Base-by-base conservation (phyloP, 805 yeast species). In the Suhomyces sp. region DNA sequence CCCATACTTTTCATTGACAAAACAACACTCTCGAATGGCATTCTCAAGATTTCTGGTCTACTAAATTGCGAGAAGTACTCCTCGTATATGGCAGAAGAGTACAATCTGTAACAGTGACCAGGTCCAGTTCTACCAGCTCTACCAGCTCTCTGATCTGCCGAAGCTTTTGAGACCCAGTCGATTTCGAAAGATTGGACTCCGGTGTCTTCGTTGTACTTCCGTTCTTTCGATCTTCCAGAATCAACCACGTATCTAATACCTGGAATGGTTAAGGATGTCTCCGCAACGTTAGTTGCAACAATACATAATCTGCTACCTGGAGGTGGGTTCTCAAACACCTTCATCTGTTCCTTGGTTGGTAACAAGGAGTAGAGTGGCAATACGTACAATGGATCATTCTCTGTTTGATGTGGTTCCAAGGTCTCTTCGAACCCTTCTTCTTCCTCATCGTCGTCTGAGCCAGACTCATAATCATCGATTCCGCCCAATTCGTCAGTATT, bases 121-220 rank as follows among this genome's bases (percentile, higher is more conserved):
- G 99, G 97, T 0, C 98, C 99, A 0, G 97, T 92, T 79, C 98
- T 86, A 66, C 97, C 98, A 48, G 98, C 98, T 77, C 98, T 85
- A 65, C 98, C 98, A 17, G 96, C 74, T 73, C 99, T 81, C 75
- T 94, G 99, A 59, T 84, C 94, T 0, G 98, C 93, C 54, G 96
- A 87, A 1, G 99, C 99, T 62, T 94, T 91, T 46, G 96, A 87
- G 4, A 92, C 78, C 97, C 97, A 94, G 51, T 83, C 87, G 48
- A 94, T 79, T 63, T 89, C 94, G 70, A 88, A 96, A 54, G 96
- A 88, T 70, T 93, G 98, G 33, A 94, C 96, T 3, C 96, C 96
- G 10, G 90, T 88, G 29, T 83, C 85, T 58, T 87, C 88, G 57
- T 92, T 87, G 63, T 76, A 90, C 56, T 83, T 84, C 50, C 97